Evolutionary conservation across 2,329 filamentous ascomycete species (phyloP), one percentile per base, ranked within the genome.

Genomic region (Colletotrichum camelliae): DNA sequence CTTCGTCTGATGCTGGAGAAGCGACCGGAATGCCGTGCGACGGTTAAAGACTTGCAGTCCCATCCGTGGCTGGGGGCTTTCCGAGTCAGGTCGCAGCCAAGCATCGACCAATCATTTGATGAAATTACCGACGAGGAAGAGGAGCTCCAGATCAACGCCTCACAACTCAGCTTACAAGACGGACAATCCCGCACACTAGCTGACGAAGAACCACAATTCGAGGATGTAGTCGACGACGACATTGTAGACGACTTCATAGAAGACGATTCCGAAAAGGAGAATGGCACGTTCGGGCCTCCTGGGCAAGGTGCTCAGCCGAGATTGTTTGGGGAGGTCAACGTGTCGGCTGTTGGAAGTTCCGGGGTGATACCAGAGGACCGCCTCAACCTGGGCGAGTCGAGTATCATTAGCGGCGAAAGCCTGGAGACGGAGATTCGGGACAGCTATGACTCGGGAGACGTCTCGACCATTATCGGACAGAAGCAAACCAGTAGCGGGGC

Each of bases 191-290:
- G 75, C n/a, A 74, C 81, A 33, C 31, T 64, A 7, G 70, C 15
- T 16, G 65, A 69, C 37, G 77, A 79, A 7, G 72, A 61, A 78
- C 80, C 80, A 77, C 78, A 65, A 58, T 66, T 81, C n/a, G 79
- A 75, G 43, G 84, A 84, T 29, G 81, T 81, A 69, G 75, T 80
- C 35, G 84, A 86, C 12, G 85, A 87, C 58, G 85, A 87, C 57
- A 79, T 85, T 12, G 81, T 87, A 4, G 84, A 85, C 71, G 85
- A 85, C 66, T 89, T 87, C 1, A 83, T 85, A 78, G 84, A 85
- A 77, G 95, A 94, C 78, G 93, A 95, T 75, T 95, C 94, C 6
- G 95, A 96, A 82, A 95, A 95, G 80, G 94, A 96, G 82, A 96
- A 95, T 9, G 90, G 91, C 66, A 93, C 94, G 83, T 91, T 94